Evolutionary conservation across 2,329 filamentous ascomycete species (phyloP).

Genomic region (Tympanopsis confertula): DNA sequence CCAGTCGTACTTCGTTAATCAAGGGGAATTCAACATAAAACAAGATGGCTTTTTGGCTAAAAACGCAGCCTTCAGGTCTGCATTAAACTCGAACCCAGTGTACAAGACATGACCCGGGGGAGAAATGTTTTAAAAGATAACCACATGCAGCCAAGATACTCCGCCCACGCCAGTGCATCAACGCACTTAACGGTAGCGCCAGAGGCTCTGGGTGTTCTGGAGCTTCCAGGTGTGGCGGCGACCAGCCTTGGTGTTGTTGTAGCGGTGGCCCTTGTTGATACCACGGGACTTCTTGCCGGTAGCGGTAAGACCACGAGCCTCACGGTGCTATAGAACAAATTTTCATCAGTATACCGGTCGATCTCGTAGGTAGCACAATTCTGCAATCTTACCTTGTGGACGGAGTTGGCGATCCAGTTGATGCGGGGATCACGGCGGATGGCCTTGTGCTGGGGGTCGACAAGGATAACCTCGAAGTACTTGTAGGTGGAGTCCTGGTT

Average conservation of each 20-base stretch:
- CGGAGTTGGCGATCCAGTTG: constrained; percentile 99
- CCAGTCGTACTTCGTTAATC: constrained; percentile 1
- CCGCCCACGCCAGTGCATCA: too few relatives aligned
- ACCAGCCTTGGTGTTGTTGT: constrained; percentile 95
- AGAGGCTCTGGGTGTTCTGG: constrained; percentile 98
- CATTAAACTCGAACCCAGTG: not conserved
- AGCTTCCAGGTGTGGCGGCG: constrained; percentile 99
- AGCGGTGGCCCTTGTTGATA: constrained; percentile 97
- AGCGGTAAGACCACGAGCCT: constrained; percentile 89
- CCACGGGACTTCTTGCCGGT: constrained; percentile 99
- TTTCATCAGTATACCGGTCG: not conserved
- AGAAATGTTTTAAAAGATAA: too few relatives aligned
- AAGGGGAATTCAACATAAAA: not conserved
- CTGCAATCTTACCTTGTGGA: constrained; percentile 55
- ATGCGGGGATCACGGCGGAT: constrained; percentile 98
- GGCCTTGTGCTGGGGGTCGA: constrained; percentile 99
- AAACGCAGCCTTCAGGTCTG: not conserved
- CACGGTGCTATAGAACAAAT: constrained; percentile 64
- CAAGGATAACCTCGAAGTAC: constrained; percentile 99
- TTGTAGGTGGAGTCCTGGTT: constrained; percentile 99
- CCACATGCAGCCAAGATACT: too few relatives aligned
- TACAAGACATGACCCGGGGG: not conserved
- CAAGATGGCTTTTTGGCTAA: not conserved
- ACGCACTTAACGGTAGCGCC: constrained; percentile 86
- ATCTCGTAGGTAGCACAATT: too few relatives aligned